phyloP scores from a whole-genome alignment of 129 eudicot species.

The Pittosporum tobira region DNA sequence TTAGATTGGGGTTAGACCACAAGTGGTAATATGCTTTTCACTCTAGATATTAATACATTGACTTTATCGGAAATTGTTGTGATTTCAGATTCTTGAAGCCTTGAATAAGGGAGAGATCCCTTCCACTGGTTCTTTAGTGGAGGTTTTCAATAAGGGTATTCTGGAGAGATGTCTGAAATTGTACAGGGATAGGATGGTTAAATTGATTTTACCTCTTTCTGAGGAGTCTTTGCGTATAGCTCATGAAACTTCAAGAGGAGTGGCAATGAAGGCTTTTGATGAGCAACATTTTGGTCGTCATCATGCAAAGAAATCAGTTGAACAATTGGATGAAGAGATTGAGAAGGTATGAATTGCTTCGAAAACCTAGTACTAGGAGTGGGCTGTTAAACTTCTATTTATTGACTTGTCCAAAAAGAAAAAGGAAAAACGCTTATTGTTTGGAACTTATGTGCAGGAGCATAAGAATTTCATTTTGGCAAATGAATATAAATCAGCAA shows the following conservation, averaged over 20 bases:
- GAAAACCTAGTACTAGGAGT: not conserved
- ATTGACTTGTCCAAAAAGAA: too few species aligned
- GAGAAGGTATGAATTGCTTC: constrained; percentile 43
- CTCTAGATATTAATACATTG: not conserved
- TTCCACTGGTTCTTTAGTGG: constrained; percentile 95
- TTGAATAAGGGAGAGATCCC: constrained; percentile 97
- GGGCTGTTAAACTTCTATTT: not conserved
- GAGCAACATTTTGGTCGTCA: constrained; percentile 96
- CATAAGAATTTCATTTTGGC: constrained; percentile 55
- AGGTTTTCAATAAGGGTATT: constrained; percentile 86
- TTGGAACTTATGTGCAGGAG: constrained; percentile 42
- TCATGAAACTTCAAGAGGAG: constrained; percentile 54
- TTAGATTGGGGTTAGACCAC: too few species aligned
- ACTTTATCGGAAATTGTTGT: not conserved
- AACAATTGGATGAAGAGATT: constrained; percentile 61
- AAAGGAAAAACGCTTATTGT: too few species aligned
- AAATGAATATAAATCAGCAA: constrained; percentile 77
- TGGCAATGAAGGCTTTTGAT: constrained; percentile 60
- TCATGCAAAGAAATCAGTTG: constrained; percentile 82
- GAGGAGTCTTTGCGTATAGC: constrained; percentile 43
- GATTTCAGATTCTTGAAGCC: constrained; percentile 80
- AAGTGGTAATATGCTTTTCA: too few species aligned
- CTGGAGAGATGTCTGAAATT: constrained; percentile 70
- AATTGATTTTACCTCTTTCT: constrained; percentile 44
- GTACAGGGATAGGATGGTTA: constrained; percentile 55